Base-by-base conservation (phyloP, 441 rosid species). In the Adansonia gregorii region DNA sequence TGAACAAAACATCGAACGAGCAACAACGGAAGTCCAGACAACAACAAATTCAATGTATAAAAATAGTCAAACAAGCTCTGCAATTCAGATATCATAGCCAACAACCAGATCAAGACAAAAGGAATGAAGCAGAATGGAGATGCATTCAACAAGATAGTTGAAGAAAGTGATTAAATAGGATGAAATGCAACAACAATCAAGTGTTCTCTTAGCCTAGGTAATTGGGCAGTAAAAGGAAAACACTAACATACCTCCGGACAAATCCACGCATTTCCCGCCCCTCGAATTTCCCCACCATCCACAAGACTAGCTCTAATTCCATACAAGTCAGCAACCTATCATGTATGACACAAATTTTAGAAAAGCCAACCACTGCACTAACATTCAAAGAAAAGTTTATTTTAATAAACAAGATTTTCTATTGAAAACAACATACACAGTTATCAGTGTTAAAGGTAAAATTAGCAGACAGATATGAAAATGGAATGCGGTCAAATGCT, bases 251-350 rank as follows among this genome's bases (percentile, higher is more conserved):
- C 99, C 97, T 96, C 99, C 4, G 93, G 98, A 82, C 98, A 96
- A 72, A 96, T 85, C 99, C 99, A 96, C 69, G 96, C 98, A 88
- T 96, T 96, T 82, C 99, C 99, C 49, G 98, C 99, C 78, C 99
- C 99, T 66, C 99, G 91, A 87, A 96, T 93, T 80, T 96, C 99
- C 77, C 99, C 98, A 78, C 99, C 99, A 88, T 96, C 99, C 74
- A 94, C 99, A 86, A 94, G 96, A 85, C 87, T 93, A 79, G 98
- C 99, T 90, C 99, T 90, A 72, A 96, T 96, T 80, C 99, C 99
- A 88, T 96, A 96, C 74, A 96, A 80, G 84, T 96, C 98, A 63
- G 98, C 97, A 84, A 96, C 98, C 99, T 94, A 79, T 77, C 72
- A 82, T 73, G 79, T 35, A 76, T 78, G 83, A 72, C 78, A 58